Base-by-base conservation (phyloP, 2,329 filamentous ascomycete species). In the Boeremia lycopersici region DNA sequence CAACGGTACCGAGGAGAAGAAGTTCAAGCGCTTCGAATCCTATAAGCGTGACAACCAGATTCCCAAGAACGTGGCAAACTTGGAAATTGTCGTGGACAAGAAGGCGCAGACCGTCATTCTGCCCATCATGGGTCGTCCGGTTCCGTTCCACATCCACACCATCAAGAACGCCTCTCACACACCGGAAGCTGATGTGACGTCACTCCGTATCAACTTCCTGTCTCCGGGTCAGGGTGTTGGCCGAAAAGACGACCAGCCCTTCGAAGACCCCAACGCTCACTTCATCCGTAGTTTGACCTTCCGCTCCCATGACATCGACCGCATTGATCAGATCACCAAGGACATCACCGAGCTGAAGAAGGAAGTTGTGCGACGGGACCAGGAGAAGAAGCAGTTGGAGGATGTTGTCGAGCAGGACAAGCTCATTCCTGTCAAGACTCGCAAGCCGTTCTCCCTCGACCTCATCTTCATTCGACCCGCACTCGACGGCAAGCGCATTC, bases 151-250 rank as follows among this genome's bases (percentile, higher is more conserved):
- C 75, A 98, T 99, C 68, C 89, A 88, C 74, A 98, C 96, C 2
- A 96, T 99, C 83, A 99, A 99, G 78, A 99, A 98, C 72, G 95
- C 93, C 19, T 98, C 93, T 79, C 96, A 96, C 77, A 98, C 91
- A 63, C 93, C 96, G 61, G 95, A 99, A 75, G 91, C 91, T 43
- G 93, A 96, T 60, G 97, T 91, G 78, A 89, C 92, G 0, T 98
- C 95, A 72, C 81, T 99, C 30, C 89, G 96, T 61, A 93, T 99
- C 81, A 99, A 99, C 78, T 96, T 99, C 74, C 82, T 99, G 11
- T 97, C 93, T 2, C 95, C 96, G 7, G 95, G 95, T 44, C 95
- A 99, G 75, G 95, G 95, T 81, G 95, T 99, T 41, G 95, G 93
- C 56, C 84, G 95, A 69, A 98, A 97, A 73, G 95, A 99, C 70